Evolutionary conservation across 345 rosid species (phyloP).

Genomic region (Ricinus communis): DNA sequence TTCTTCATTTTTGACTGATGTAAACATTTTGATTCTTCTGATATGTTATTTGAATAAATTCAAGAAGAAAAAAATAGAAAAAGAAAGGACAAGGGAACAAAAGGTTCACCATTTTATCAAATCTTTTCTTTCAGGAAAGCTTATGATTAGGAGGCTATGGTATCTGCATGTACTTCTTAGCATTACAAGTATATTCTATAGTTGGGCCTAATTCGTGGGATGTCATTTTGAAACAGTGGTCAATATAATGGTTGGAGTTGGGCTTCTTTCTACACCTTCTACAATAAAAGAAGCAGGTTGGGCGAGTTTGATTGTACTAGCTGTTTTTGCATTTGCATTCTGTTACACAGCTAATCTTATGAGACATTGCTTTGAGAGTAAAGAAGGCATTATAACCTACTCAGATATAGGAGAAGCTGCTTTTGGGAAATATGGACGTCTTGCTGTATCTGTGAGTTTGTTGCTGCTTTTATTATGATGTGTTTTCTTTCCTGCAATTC

Average conservation of each 20-base stretch:
- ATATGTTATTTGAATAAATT: no score
- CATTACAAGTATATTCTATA: no score
- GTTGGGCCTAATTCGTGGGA: not conserved
- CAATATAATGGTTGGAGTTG: conserved; percentile 92
- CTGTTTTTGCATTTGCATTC: conserved; percentile 55
- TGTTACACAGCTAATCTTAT: conserved; percentile 87
- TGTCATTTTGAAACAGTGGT: conserved; percentile 43
- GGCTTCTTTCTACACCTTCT: conserved; percentile 80
- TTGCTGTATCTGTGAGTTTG: conserved; percentile 65
- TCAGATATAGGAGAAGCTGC: conserved; percentile 98
- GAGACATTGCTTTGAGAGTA: conserved; percentile 80
- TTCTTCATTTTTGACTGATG: no score
- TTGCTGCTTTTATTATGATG: not conserved
- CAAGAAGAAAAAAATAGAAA: no score
- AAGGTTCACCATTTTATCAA: no score
- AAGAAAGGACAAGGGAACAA: no score
- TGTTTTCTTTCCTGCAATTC: not conserved
- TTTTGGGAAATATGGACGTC: conserved; percentile 86
- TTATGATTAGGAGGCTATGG: no score
- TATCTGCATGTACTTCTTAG: no score
- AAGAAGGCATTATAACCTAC: conserved; percentile 62
- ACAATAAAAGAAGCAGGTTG: conserved; percentile 81
- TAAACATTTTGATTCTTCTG: no score
- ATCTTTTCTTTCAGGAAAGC: no score
- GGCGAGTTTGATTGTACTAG: conserved; percentile 63